Evolutionary conservation across 2,329 filamentous ascomycete species (phyloP).

Genomic region (Talaromyces verruculosus): DNA sequence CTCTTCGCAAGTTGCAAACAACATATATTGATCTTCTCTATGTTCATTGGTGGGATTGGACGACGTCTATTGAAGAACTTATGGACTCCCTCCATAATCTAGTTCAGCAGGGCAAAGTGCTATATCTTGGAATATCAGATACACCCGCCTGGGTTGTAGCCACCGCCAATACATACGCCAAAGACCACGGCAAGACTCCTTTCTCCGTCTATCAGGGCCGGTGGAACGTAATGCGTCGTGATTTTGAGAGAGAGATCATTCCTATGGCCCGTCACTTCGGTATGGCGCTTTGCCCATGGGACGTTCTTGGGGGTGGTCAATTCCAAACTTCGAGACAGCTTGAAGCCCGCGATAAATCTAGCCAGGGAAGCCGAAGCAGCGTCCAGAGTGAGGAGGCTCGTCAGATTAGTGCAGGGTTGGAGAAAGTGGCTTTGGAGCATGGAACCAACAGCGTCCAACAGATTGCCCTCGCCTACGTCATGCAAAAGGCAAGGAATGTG

Average conservation of each 20-base stretch:
- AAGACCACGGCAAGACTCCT: slow-evolving; percentile 39
- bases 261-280: slow-evolving; percentile 43
- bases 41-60: slow-evolving; percentile 56
- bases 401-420: slow-evolving; percentile 49
- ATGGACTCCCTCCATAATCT: slow-evolving; percentile 41
- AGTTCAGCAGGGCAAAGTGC: slow-evolving; percentile 42
- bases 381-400: not conserved
- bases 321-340: slow-evolving; percentile 52
- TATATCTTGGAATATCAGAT: slow-evolving; percentile 24
- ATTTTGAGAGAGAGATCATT: slow-evolving; percentile 44
- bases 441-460: slow-evolving; percentile 57
- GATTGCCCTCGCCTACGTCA: slow-evolving; percentile 71
- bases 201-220: slow-evolving; percentile 43
- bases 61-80: slow-evolving; percentile 39
- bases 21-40: slow-evolving; percentile 57
- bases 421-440: slow-evolving; percentile 58
- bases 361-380: slow-evolving; percentile 41
- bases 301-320: slow-evolving; percentile 54
- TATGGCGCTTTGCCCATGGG: slow-evolving; percentile 59
- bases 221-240: slow-evolving; percentile 40
- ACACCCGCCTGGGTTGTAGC: slow-evolving; percentile 43
- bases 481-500: slow-evolving; percentile 69
- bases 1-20: slow-evolving; percentile 51
- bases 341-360: slow-evolving; percentile 44
- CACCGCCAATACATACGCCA: slow-evolving; percentile 43